Evolutionary conservation across 257 asterid species (phyloP).

Genomic region (Asclepias syriaca): DNA sequence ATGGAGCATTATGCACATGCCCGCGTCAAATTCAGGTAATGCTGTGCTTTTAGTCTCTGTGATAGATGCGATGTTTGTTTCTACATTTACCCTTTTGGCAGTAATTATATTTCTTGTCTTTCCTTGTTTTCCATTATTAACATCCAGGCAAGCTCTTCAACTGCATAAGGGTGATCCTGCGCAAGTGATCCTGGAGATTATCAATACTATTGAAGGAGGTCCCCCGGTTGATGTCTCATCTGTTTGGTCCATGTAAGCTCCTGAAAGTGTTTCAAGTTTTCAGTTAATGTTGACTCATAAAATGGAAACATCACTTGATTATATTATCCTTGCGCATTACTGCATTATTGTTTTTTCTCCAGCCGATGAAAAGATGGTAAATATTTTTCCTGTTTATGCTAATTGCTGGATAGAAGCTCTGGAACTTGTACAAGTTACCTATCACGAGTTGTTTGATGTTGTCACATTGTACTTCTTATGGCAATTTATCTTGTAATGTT

Average conservation of each 20-base stretch:
- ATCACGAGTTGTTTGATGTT: neutral
- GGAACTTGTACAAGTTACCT: neutral
- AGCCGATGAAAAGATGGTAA: neutral
- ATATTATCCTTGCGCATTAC: neutral
- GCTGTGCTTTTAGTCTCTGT: conserved; percentile 10
- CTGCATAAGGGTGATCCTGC: conserved; percentile 81
- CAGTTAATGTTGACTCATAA: neutral
- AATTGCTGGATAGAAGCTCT: neutral
- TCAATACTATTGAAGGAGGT: conserved; percentile 89
- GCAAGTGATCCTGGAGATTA: conserved; percentile 71
- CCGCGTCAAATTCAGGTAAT: conserved; percentile 92
- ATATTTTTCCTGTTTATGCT: neutral
- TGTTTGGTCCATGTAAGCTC: conserved; percentile 91
- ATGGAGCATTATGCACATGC: conserved; percentile 98
- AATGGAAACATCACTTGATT: neutral
- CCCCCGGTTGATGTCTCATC: conserved; percentile 95
- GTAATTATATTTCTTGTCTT: conserved; percentile 1
- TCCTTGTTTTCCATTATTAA: conserved; percentile 20
- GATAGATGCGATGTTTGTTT: conserved; percentile 7
- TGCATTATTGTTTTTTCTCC: neutral
- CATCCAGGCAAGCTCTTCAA: conserved; percentile 94
- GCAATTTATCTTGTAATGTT: neutral
- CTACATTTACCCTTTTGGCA: neutral
- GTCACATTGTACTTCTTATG: neutral
- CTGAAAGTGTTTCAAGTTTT: conserved; percentile 9